Base-by-base conservation (phyloP, 768 basidiomycete species). In the Suillus americanus region DNA sequence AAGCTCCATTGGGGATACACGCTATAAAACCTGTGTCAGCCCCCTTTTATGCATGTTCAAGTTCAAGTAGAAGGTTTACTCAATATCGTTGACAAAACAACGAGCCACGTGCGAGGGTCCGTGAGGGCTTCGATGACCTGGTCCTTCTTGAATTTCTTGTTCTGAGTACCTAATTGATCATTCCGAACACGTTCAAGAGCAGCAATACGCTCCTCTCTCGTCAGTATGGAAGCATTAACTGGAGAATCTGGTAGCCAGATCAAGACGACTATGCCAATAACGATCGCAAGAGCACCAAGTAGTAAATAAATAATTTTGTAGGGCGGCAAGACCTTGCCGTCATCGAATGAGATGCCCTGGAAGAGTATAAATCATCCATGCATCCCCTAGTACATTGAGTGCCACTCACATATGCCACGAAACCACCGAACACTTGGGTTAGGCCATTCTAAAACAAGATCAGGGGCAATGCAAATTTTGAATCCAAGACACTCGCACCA, bases 161-260 rank as follows among this genome's bases (percentile, higher is more conserved):
- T 88, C 68, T 83, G 81, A 1, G 83, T 88, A 1, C 88, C 89
- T 50, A 85, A 85, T 66, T 86, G 83, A 66, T 88, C 87, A 65
- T 88, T 80, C n/a, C 86, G 84, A 12, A 90, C 86, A 48, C 89
- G 82, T 71, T 89, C 89, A 41, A 89, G 73, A 3, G 81, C 86
- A 46, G 87, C 86, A 53, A 89, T 81, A 5, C 86, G 80, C 66
- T 90, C 88, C 68, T 88, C 84, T 61, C 78, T 79, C 0, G 81
- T 85, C 18, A 89, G 77, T 69, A 86, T 81, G 5, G 69, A 74
- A 2, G 89, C 87, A 66, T 85, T 83, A 3, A 88, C 85, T 5
- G 87, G 88, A 0, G 87, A 88, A 70, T 89, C 87, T 0, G 88
- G 87, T 18, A 89, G 77, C 83, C 82, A 86, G 12, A 89, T 75